Evolutionary conservation across 2,329 filamentous ascomycete species (phyloP), one percentile per base, ranked within the genome.

Genomic region (Neocucurbitaria cava): DNA sequence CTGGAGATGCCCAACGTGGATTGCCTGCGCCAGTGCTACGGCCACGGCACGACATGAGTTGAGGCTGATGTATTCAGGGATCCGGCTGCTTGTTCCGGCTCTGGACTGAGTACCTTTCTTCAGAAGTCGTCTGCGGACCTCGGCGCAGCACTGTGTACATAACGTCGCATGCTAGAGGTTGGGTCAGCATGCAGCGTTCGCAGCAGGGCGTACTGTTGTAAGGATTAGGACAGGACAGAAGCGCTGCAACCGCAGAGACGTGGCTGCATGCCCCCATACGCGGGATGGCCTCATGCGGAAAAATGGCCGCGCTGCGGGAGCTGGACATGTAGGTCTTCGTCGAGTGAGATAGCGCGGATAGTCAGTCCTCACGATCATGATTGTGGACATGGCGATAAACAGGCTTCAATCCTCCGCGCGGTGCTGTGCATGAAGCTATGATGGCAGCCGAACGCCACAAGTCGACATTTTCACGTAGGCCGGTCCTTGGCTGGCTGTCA

Each of bases 241-340:
- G 65, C 69, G 69, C 66, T 69, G 61, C 53, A 70, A 64, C 65
- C 68, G 68, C 70, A 65, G 57, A 56, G 33, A 30, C 17, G 54
- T 55, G 46, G 52, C 57, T 56, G 60, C 54, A 48, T 58, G 47
- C 46, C 47, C 31, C 42, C 33, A 28, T 52, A 30, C 49, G 31
- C 43, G 38, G 31, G 58, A 52, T 48, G 48, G 46, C 66, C 65
- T 54, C 43, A 61, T 71, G 41, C 56, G 70, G 70, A 56, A 74
- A 50, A 45, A 72, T 62, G 54, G 59, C 70, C 70, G 70, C 24
- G 46, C 35, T 35, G 23, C 43, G 31, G 47, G 46, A 43, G 46
- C 39, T 49, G 39, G 53, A 57, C 26, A 28, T 43, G 21, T 46
- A 42, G 31, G 39, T 35, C 20, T 35, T 46, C 42, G 42, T 41